Evolutionary conservation across 495 filamentous ascomycete species (phyloP), one percentile per base, ranked within the genome.

Genomic region (Chaetomium tenue): DNA sequence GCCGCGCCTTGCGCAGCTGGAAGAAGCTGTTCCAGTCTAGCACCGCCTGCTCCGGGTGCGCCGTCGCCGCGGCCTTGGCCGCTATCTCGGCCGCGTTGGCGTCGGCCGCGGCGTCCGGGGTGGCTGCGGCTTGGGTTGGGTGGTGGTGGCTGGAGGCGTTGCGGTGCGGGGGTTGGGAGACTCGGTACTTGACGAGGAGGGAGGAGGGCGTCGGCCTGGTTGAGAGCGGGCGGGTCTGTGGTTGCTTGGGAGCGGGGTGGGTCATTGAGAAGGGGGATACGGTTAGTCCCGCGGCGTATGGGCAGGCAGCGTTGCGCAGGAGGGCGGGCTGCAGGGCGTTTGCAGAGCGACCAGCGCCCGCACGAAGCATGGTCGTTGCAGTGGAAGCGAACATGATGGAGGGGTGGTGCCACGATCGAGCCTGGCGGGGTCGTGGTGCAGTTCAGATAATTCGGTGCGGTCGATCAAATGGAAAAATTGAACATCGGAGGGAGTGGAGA

Each of bases 1-100:
- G 89, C 23, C 93, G 90, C 40, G 85, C 87, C 59, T 88, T 87
- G 71, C 94, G 93, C 55, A 98, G 88, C 67, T 82, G 83, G 83
- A 98, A 93, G 85, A 96, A 98, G 46, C 86, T 86, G 79, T 97
- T 89, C 94, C 94, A 98, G 77, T 92, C 87, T 22, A 96, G 86
- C 30, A 78, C 28, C 22, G 66, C 61, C 30, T 58, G 28, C 56
- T 70, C 70, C 46, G 70, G 63, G 50, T 70, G 71, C 7, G 70
- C 66, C 13, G 73, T 69, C 25, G 60, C 44, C 37, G 66, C 63
- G 13, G 68, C 63, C 7, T 60, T 58, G 7, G 75, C 66, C 18
- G 66, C 66, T 0, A 66, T 66, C 11, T 64, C 69, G 28, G 53
- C 51, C 30, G 75, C 71, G 59, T 70, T 68, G 39, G 68, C 65